Base-by-base conservation (phyloP, 352 stramenopile species). In the Phytopythium delawarense region DNA sequence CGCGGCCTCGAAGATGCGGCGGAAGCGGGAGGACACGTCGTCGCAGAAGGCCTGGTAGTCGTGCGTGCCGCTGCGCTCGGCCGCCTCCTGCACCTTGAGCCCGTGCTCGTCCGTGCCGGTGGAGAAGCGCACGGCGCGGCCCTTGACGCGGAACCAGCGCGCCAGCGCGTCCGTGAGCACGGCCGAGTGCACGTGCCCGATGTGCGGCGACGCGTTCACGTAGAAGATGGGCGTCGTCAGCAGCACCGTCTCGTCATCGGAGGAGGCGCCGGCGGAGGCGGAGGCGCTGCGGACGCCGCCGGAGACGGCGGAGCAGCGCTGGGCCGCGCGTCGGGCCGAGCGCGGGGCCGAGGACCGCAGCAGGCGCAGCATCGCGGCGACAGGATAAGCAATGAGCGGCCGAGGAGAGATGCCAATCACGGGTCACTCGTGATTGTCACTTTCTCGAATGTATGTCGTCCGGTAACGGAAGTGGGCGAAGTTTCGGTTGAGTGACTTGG, bases 211-310 rank as follows among this genome's bases (percentile, higher is more conserved):
- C 67, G 98, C 97, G 70, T 99, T 99, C 44, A 99, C 97, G 79
- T 99, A 99, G 77, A 99, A 99, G 64, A 99, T 99, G 8, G 98
- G 97, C n/a, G 98, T 99, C 57, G 96, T 99, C 58, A 99, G 82
- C 34, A 85, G 77, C 32, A 75, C 78, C 34, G 63, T 65, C 52
- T 58, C 46, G 18, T 46, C 28, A 13, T 4, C 18, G 11, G 23
- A 16, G 2, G 3, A 15, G 12, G 11, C 18, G 32, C 18, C 16
- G 30, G 28, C 28, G 32, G n/a, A 16, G 48, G 48, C 3, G 48
- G 21, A 32, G 23, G 18, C 21, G 23, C 48, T 30, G 45, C 45
- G 8, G 45, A 12, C 16, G 11, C 11, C 9, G 25, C 15, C 0
- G 48, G 48, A 12, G 48, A 23, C 4, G 25, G 48, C 8, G 23